Conservation (phyloP, 345 rosid species). For the Sisymbrium altissimum region DNA sequence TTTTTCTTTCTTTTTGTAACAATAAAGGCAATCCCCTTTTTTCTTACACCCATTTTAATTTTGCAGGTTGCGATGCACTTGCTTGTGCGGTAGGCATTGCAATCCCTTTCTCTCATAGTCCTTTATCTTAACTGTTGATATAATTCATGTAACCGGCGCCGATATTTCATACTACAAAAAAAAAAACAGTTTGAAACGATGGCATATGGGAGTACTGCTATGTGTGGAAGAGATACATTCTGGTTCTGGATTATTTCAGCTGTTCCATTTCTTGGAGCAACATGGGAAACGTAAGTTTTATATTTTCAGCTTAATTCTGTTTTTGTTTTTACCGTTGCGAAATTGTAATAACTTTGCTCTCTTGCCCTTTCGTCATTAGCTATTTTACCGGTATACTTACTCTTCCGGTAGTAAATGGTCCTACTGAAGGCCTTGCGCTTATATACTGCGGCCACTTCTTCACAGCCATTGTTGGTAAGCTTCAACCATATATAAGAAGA, state of each 20-base stretch:
- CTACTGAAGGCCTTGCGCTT: conserved; percentile 93
- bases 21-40: not conserved
- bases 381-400: conserved; percentile 87
- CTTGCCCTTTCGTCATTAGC: conserved; percentile 41
- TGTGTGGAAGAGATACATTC: conserved; percentile 87
- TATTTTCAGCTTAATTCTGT: not conserved
- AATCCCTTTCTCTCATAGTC: not conserved
- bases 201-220: conserved; percentile 94
- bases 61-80: conserved; percentile 96
- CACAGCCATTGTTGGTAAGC: conserved; percentile 83
- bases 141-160: not conserved
- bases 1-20: not conserved
- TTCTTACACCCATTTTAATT: conserved; percentile 3
- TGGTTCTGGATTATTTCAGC: conserved; percentile 99
- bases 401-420: conserved; percentile 93
- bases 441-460: conserved; percentile 72
- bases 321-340: not conserved
- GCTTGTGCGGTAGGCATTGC: conserved; percentile 84
- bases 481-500: conserved; percentile 16
- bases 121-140: not conserved
- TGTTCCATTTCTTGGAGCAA: conserved; percentile 86
- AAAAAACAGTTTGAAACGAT: conserved; percentile 63
- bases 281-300: conserved; percentile 88
- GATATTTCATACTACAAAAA: not conserved
- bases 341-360: conserved; percentile 8